phyloP scores from a whole-genome alignment of 2,329 filamentous ascomycete genomes.

The Cytospora piceicola region DNA sequence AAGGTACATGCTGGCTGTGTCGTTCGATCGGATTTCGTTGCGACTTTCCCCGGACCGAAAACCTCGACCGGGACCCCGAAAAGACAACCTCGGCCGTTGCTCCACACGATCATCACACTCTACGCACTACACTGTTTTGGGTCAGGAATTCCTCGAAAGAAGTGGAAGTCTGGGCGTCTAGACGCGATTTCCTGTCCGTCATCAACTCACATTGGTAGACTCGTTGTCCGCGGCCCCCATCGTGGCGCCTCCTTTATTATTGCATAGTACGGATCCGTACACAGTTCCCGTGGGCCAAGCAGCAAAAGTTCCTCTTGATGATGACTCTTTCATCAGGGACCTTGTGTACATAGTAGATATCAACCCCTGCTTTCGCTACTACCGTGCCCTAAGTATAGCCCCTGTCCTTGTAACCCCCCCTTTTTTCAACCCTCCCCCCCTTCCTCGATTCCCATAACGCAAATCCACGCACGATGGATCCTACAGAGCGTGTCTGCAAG shows the following conservation, averaged over 20 bases:
- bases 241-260: constrained; percentile 14
- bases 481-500: constrained; percentile 20
- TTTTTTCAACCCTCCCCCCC: constrained; percentile 11
- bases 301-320: constrained; percentile 16
- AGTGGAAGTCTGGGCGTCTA: constrained; percentile 19
- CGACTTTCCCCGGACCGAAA: constrained; percentile 12
- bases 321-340: background rate
- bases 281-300: background rate
- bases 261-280: background rate
- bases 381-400: constrained; percentile 6
- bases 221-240: constrained; percentile 21
- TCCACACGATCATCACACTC: background rate
- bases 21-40: constrained; percentile 9
- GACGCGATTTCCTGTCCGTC: constrained; percentile 9
- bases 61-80: constrained; percentile 4
- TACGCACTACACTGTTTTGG: background rate
- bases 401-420: constrained; percentile 21
- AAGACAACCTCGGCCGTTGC: constrained; percentile 17
- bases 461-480: constrained; percentile 16
- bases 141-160: background rate
- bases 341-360: background rate
- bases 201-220: background rate
- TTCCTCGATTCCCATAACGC: background rate
- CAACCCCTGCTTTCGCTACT: constrained; percentile 10
- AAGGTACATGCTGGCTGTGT: background rate